Conservation (phyloP, 768 basidiomycete species). For the Tylopilus sp. region DNA sequence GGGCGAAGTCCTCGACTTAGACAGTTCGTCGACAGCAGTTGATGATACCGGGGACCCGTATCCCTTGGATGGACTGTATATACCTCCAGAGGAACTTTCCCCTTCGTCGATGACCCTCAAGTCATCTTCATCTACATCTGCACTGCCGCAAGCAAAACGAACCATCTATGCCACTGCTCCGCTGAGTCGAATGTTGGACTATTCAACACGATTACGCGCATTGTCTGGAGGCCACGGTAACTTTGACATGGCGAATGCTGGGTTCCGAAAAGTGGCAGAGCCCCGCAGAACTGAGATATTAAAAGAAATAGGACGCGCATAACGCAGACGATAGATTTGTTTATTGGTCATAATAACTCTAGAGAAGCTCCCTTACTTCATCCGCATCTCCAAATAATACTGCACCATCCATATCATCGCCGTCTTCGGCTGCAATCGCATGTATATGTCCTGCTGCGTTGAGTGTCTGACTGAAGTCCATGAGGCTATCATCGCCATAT, state of each 20-base stretch:
- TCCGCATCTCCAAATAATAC: slow-evolving; percentile 83
- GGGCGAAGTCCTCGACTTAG: slow-evolving; percentile 74
- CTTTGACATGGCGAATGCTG: slow-evolving; percentile 78
- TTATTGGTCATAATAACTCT: slow-evolving; percentile 13
- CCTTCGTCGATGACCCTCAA: slow-evolving; percentile 52
- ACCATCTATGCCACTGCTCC: slow-evolving; percentile 72
- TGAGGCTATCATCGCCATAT: slow-evolving; percentile 52
- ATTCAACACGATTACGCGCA: slow-evolving; percentile 72
- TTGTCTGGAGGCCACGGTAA: slow-evolving; percentile 78
- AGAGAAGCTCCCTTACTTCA: slow-evolving; percentile 59
- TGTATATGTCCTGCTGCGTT: slow-evolving; percentile 53
- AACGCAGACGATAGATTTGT: slow-evolving; percentile 12
- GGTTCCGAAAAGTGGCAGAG: slow-evolving; percentile 66
- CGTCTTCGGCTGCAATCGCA: slow-evolving; percentile 63
- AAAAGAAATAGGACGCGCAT: slow-evolving; percentile 74
- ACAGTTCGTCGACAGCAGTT: slow-evolving; percentile 32
- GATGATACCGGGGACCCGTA: slow-evolving; percentile 43
- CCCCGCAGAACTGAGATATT: slow-evolving; percentile 68
- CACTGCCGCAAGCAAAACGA: slow-evolving; percentile 48
- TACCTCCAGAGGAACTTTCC: slow-evolving; percentile 74
- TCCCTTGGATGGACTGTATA: slow-evolving; percentile 62
- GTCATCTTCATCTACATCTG: slow-evolving; percentile 26
- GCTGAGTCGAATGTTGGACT: slow-evolving; percentile 79
- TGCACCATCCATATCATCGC: slow-evolving; percentile 71
- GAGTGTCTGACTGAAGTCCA: slow-evolving; percentile 73